Evolutionary conservation across 306 rosid species (phyloP).

Genomic region (Gynostemma pentaphyllum): DNA sequence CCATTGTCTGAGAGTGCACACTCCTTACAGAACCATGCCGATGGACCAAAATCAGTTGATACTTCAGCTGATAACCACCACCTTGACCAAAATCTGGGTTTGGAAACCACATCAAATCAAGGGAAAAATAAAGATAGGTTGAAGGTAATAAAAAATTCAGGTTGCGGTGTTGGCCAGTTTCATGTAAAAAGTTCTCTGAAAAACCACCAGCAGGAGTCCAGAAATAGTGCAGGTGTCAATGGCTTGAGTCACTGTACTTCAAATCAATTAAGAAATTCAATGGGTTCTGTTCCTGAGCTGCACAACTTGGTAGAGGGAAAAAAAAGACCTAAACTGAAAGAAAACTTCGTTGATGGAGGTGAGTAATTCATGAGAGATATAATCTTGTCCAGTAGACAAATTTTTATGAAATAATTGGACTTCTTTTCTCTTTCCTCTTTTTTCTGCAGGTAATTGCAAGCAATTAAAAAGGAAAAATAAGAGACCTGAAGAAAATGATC

Average conservation of each 20-base stretch:
- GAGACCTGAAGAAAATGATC: constrained; percentile 31
- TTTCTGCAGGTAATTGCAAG: constrained; percentile 35
- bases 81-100: no score
- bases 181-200: constrained; percentile 22
- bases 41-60: constrained; percentile 27
- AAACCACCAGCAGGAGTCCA: constrained; percentile 26
- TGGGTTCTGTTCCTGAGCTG: background rate
- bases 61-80: no score
- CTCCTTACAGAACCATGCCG: constrained; percentile 25
- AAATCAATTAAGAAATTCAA: constrained; percentile 26
- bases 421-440: background rate
- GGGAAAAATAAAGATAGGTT: constrained; percentile 35
- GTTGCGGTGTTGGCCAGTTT: constrained; percentile 17
- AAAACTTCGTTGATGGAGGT: constrained; percentile 36
- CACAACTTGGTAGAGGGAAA: constrained; percentile 28
- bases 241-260: constrained; percentile 31
- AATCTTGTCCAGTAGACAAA: constrained; percentile 4
- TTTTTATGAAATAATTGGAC: background rate
- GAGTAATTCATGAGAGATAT: constrained; percentile 9
- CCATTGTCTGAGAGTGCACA: constrained; percentile 38
- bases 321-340: constrained; percentile 29
- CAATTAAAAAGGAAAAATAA: constrained; percentile 37
- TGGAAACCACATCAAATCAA: no score
- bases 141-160: constrained; percentile 29
- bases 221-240: constrained; percentile 29